phyloP scores from a whole-genome alignment of 495 filamentous ascomycete species.

The Aspergillus olivimuriae region DNA sequence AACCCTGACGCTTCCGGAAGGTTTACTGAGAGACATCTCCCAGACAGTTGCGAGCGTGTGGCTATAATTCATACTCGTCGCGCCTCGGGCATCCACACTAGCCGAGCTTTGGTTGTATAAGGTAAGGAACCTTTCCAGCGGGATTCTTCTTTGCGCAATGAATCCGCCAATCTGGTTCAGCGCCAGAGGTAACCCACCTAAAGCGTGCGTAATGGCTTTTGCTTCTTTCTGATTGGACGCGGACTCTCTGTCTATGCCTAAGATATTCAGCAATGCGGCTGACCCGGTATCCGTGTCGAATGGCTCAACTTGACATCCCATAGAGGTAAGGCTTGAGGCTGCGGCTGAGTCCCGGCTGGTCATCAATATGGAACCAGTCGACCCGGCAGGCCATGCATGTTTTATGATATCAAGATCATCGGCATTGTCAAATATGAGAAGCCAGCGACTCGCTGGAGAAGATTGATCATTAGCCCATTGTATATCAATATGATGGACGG shows the following conservation, averaged over 20 bases:
- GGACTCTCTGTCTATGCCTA: background rate
- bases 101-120: conserved; percentile 20
- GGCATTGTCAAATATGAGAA: conserved; percentile 4
- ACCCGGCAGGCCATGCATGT: conserved; percentile 1
- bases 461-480: too few relatives aligned
- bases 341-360: conserved; percentile 3
- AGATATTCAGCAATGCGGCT: conserved; percentile 4
- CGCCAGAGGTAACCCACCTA: conserved; percentile 20
- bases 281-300: conserved; percentile 6
- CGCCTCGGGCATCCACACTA: conserved; percentile 18
- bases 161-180: conserved; percentile 22
- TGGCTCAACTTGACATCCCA: background rate
- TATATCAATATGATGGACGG: too few relatives aligned
- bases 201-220: conserved; percentile 9
- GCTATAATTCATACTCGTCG: conserved; percentile 12
- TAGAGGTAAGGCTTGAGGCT: conserved; percentile 1
- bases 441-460: conserved; percentile 1
- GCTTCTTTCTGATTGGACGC: conserved; percentile 1
- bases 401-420: conserved; percentile 1
- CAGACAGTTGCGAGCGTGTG: conserved; percentile 23
- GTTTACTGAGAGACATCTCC: conserved; percentile 8
- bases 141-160: conserved; percentile 2
- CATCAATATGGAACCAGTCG: conserved; percentile 2
- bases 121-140: conserved; percentile 13
- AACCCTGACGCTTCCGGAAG: conserved; percentile 6